Conservation (phyloP, 331 rosid species). For the Spiraea crenata region DNA sequence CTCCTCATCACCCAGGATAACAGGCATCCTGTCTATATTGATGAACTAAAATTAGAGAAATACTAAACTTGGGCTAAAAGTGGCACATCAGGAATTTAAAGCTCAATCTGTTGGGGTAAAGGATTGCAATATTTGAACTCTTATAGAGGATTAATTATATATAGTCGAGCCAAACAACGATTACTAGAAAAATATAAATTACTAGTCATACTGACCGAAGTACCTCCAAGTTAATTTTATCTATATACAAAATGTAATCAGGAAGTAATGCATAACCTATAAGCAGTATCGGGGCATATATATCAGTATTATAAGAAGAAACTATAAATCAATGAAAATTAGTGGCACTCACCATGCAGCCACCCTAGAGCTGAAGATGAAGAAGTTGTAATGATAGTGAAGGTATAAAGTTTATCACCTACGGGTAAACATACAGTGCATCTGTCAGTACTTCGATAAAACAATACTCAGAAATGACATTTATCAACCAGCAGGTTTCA, state of each 20-base stretch:
- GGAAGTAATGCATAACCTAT: neutral
- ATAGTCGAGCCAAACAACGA: neutral
- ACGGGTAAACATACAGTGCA: constrained; percentile 27
- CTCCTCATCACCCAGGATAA: constrained; percentile 67
- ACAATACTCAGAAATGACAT: neutral
- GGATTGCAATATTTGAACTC: neutral
- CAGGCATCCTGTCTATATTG: constrained; percentile 86
- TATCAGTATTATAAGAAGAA: neutral
- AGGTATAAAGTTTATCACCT: constrained; percentile 65
- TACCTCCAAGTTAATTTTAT: neutral
- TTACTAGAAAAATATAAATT: neutral
- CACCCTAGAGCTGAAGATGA: constrained; percentile 78
- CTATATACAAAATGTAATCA: too few relatives aligned
- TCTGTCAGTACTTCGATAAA: neutral
- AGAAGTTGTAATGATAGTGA: constrained; percentile 72
- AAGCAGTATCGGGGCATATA: neutral
- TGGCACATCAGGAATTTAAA: neutral
- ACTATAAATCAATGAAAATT: constrained; percentile 3
- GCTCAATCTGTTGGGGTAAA: too few relatives aligned
- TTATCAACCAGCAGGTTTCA: neutral
- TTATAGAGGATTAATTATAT: neutral
- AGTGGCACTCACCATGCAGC: constrained; percentile 75
- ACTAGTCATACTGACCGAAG: neutral
- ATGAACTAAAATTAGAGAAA: constrained; percentile 8
- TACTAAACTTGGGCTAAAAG: constrained; percentile 13